Evolutionary conservation across 768 basidiomycete species (phyloP).

Genomic region (Favolaschia claudopus): DNA sequence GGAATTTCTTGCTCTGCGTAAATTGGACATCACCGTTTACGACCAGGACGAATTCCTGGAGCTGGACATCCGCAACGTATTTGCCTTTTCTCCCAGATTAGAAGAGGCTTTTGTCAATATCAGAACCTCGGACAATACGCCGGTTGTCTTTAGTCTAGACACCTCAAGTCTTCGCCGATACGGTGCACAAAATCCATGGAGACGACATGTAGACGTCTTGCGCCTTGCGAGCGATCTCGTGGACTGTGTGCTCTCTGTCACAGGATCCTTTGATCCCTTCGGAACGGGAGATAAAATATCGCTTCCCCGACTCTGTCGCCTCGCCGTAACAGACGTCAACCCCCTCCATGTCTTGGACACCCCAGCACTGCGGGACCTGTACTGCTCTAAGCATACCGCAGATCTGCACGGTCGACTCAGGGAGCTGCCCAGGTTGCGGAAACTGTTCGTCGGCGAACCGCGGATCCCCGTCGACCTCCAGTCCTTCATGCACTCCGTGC

Average conservation of each 20-base stretch:
- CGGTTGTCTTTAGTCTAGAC: not conserved
- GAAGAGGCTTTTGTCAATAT: not conserved
- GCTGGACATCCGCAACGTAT: not conserved
- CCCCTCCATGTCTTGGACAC: not conserved
- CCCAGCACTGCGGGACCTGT: conserved; percentile 8
- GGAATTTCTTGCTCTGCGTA: not conserved
- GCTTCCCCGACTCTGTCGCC: conserved; percentile 5
- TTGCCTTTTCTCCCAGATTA: not conserved
- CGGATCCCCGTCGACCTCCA: not conserved
- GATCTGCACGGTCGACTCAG: not conserved
- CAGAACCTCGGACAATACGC: not conserved
- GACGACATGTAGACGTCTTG: too few relatives aligned
- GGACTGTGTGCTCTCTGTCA: too few relatives aligned
- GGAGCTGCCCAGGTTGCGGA: not conserved
- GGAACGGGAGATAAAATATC: not conserved
- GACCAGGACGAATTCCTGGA: not conserved
- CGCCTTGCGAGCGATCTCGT: too few relatives aligned
- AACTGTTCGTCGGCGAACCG: not conserved
- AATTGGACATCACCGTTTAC: not conserved
- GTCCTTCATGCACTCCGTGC: too few relatives aligned
- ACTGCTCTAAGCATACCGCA: not conserved
- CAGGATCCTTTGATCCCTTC: too few relatives aligned
- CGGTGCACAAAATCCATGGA: not conserved
- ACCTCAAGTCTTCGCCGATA: not conserved
- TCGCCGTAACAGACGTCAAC: not conserved